Evolutionary conservation across 768 basidiomycete species (phyloP).

Genomic region (Suillus americanus): DNA sequence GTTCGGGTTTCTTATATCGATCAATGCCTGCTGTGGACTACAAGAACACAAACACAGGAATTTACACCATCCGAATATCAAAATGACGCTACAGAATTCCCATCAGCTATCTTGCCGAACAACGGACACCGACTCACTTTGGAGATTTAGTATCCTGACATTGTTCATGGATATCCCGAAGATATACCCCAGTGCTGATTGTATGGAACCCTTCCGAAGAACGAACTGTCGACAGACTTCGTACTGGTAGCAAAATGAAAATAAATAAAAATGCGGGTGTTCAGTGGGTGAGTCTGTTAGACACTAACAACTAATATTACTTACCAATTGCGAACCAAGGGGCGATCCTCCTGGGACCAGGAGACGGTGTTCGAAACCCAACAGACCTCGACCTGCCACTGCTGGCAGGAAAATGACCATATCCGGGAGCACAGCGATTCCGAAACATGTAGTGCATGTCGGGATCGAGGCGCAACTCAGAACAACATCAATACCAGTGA

Average conservation of each 20-base stretch:
- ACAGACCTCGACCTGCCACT: neutral
- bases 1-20: too few species aligned
- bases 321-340: neutral
- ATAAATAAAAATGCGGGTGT: neutral
- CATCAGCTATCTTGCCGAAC: neutral
- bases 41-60: neutral
- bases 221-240: neutral
- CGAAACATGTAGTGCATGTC: neutral
- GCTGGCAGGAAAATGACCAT: neutral
- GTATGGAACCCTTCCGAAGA: neutral
- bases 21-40: too few species aligned
- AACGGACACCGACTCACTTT: slow-evolving; percentile 17
- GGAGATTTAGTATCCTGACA: slow-evolving; percentile 10
- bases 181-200: slow-evolving; percentile 1
- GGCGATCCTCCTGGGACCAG: neutral
- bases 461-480: neutral
- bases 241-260: neutral
- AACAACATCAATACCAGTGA: neutral
- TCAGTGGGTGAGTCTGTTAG: neutral
- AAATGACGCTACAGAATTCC: slow-evolving; percentile 17
- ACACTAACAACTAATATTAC: neutral
- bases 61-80: slow-evolving; percentile 31
- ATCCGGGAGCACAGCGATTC: neutral
- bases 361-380: neutral
- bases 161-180: neutral